Base-by-base conservation (phyloP, 2,329 filamentous ascomycete species). In the Aspergillus viridinutans region DNA sequence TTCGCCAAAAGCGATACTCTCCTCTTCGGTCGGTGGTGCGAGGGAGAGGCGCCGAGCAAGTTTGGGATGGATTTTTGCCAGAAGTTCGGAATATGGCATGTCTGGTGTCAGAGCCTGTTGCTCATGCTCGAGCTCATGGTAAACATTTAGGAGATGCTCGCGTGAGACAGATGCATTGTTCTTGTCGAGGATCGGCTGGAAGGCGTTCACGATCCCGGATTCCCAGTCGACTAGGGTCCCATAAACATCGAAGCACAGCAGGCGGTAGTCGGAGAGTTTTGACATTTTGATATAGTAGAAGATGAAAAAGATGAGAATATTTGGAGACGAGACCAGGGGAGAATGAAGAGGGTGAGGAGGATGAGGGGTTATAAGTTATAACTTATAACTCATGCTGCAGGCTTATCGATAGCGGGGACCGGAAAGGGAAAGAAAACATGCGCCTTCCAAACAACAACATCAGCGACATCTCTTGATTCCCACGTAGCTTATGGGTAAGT, bases 181-280 rank as follows among this genome's bases (percentile, higher is more conserved):
- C 55, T 67, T 64, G 28, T 78, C 68, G 28, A 71, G 67, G 4
- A 78, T 68, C 9, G 76, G 72, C 35, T 72, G 56, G 1, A 91
- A 78, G 3, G 81, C 78, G 2, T 72, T 62, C 52, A 81, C 72
- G 56, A 90, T 81, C 57, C 88, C 88, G n/a, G 76, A 70, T 70
- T 91, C 87, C 88, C 88, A 91, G 77, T 92, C 88, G 58, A 92
- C 84, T 3, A 92, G 81, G 0, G 90, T 93, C 71, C 89, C 89
- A 72, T 90, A 92, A 76, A 89, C 85, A 74, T 93, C 89, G 74
- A 92, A 91, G 66, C 85, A 86, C 51, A 90, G 82, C 58, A 83
- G 73, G 25, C 73, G 74, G 69, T 78, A 81, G 53, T 75, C 67
- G 8, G 65, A 63, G 21, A 74, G 64, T 38, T 52, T 52, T 20